These are phyloP conservation scores for Calonectria hongkongensis DNA, from an alignment of 2,329 filamentous ascomycete genomes.

Conservation along the genomic window DNA sequence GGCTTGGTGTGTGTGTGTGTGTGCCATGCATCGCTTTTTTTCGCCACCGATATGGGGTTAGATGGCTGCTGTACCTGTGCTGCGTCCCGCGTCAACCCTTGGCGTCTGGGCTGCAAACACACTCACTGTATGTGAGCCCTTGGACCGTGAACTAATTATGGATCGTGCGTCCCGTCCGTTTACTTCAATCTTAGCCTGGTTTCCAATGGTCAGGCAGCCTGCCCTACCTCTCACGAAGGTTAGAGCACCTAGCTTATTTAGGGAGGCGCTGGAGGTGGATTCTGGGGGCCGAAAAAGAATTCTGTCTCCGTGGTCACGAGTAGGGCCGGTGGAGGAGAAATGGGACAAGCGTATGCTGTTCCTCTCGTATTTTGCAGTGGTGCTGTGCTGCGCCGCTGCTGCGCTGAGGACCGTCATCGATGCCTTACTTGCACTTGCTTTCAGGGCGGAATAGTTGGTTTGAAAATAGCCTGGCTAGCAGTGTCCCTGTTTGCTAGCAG, in stretches of 20 bases:
- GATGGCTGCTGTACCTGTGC: constrained; percentile 6
- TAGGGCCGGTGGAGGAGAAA: constrained; percentile 22
- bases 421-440: constrained; percentile 6
- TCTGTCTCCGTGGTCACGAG: constrained; percentile 29
- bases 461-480: constrained; percentile 13
- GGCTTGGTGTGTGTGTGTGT: not conserved
- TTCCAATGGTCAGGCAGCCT: constrained; percentile 18
- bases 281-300: constrained; percentile 25
- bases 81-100: constrained; percentile 1
- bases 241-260: constrained; percentile 21
- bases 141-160: constrained; percentile 12
- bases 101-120: not conserved
- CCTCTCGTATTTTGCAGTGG: constrained; percentile 23
- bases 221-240: constrained; percentile 14
- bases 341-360: constrained; percentile 24
- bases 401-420: constrained; percentile 19
- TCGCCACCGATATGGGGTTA: constrained; percentile 21
- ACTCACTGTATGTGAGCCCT: constrained; percentile 6
- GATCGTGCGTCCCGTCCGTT: constrained; percentile 30
- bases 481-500: constrained; percentile 6
- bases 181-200: constrained; percentile 20
- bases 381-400: constrained; percentile 24
- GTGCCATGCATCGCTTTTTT: not conserved
- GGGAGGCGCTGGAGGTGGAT: constrained; percentile 24
- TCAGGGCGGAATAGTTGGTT: not conserved